Conservation (phyloP, 441 rosid species). For the Breynia disticha region DNA sequence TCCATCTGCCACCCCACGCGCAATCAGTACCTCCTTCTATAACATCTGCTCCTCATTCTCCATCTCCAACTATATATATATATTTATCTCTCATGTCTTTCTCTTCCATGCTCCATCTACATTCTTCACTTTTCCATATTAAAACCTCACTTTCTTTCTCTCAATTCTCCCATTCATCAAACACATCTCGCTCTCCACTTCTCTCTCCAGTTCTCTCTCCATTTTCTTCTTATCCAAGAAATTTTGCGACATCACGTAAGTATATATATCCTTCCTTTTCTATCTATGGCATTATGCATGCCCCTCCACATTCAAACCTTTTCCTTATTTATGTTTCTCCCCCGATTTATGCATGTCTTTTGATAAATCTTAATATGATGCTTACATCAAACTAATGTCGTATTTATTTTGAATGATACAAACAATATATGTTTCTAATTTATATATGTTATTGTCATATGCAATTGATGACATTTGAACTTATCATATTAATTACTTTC, state of each 20-base stretch:
- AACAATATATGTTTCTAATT: too few relatives aligned
- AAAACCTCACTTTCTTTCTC: slow-evolving; percentile 4
- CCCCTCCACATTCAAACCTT: too few relatives aligned
- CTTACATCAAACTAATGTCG: too few relatives aligned
- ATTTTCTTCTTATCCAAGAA: slow-evolving; percentile 5
- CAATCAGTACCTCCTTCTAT: slow-evolving; percentile 40
- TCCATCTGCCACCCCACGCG: slow-evolving; percentile 82
- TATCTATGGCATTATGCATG: too few relatives aligned
- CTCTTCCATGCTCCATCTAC: slow-evolving; percentile 13
- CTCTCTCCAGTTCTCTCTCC: neutral
- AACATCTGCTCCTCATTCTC: neutral
- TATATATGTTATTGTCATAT: too few relatives aligned
- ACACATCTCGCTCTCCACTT: neutral
- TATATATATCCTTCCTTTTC: too few relatives aligned
- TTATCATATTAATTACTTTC: too few relatives aligned
- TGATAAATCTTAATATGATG: too few relatives aligned
- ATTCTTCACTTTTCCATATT: slow-evolving; percentile 19
- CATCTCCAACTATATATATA: slow-evolving; percentile 11
- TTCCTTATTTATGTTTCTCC: too few relatives aligned
- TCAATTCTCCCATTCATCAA: neutral
- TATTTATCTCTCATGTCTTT: slow-evolving; percentile 5
- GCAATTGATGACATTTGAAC: too few relatives aligned
- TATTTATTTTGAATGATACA: too few relatives aligned
- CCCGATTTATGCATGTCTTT: too few relatives aligned
- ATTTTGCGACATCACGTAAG: neutral